Evolutionary conservation across 345 rosid species (phyloP), one percentile per base, ranked within the genome.

Genomic region (Brassica nigra): DNA sequence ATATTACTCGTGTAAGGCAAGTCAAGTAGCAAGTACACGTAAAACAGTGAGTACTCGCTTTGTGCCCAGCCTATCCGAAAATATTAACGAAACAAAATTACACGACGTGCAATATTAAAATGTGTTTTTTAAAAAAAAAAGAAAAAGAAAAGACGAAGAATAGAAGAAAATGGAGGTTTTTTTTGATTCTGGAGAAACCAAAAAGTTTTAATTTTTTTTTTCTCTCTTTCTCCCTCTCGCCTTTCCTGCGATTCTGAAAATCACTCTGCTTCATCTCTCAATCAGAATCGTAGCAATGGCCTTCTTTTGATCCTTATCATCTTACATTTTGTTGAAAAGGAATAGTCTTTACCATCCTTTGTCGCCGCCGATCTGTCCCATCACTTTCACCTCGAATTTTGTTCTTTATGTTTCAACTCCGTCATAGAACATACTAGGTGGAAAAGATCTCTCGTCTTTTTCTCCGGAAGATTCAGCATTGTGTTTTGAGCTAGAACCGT

Each of bases 191-290:
- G 33, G 55, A 70, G 37, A 70, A 15, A 31, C 64, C 71, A 65
- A 71, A 78, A 73, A 39, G 78, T 61, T 74, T 74, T 52, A 36
- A 30, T 16, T 2, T 71, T 65, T 54, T 18, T 44, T 33, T 10
- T 59, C 18, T 14, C 6, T 59, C 57, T 4, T 4, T 6, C 37
- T 2, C 77, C 57, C 66, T 30, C 39, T 54, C 66, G 79, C 76
- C 71, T 31, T 75, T 75, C 12, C 78, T 74, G 75, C 74, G 89
- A 74, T 69, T 80, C 83, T 74, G 83, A 79, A 79, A 44, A 42
- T 42, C 49, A 10, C 49, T 42, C 49, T 44, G 52, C 52, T 11
- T 12, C 52, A 44, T 44, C 52, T 44, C 54, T 44, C 4, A 36
- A 44, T 61, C 75, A 69, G 78, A 77, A 82, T 74, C 84, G 71